Evolutionary conservation across 345 rosid genomes (phyloP).

Genomic region (Punica granatum): DNA sequence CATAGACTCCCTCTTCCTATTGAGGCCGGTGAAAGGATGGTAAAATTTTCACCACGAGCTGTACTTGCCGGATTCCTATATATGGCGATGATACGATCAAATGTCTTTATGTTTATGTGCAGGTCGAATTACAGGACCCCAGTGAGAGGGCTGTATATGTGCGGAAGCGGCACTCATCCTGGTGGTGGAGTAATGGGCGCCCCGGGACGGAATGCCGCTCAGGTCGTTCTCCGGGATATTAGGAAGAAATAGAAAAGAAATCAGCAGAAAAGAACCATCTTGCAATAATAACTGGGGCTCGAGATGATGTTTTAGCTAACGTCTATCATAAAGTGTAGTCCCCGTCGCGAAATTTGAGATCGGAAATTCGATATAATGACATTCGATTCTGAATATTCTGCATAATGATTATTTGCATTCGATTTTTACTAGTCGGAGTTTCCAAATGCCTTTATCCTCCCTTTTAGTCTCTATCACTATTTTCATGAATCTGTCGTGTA

Average conservation of each 20-base stretch:
- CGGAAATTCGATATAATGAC: too few species aligned
- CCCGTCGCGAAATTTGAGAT: too few species aligned
- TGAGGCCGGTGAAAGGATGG: constrained; percentile 90
- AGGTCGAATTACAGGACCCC: constrained; percentile 79
- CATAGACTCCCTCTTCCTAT: constrained; percentile 65
- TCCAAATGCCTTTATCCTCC: too few species aligned
- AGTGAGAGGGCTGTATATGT: constrained; percentile 57
- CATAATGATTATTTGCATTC: too few species aligned
- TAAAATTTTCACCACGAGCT: constrained; percentile 9
- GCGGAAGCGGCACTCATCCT: constrained; percentile 89
- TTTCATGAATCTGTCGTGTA: too few species aligned
- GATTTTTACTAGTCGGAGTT: too few species aligned
- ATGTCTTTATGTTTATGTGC: constrained; percentile 1
- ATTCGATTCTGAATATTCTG: too few species aligned
- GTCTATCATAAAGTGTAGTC: too few species aligned
- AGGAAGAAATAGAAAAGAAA: constrained; percentile 3
- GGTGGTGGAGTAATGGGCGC: constrained; percentile 95
- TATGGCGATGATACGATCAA: neutral
- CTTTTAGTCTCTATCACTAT: too few species aligned
- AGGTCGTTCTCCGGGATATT: constrained; percentile 53
- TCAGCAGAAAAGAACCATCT: neutral
- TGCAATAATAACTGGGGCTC: too few species aligned
- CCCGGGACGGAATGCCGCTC: constrained; percentile 76
- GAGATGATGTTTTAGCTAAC: too few species aligned
- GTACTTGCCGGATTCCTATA: neutral